A percentile compares a stretch with the other conserved stretches of the same genome.
phyloP scores from a whole-genome alignment of 2,329 filamentous ascomycete species.

The Davidsoniella virescens region DNA sequence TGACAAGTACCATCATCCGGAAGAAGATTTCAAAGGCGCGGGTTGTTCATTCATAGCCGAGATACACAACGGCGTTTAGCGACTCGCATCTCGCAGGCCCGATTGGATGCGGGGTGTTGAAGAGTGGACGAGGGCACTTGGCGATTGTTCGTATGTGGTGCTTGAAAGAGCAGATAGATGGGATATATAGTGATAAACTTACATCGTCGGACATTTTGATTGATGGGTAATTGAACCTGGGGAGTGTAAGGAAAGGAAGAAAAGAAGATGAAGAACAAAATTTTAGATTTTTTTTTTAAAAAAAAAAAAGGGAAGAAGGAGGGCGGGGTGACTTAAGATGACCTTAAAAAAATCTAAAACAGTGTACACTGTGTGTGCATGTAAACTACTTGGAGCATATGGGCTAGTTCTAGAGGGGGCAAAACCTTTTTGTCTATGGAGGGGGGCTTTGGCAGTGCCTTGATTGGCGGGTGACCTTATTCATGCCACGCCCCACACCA shows the following conservation, averaged over 20 bases:
- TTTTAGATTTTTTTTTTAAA: constrained; percentile 15
- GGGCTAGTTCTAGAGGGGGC: constrained; percentile 2
- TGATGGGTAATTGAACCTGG: constrained; percentile 20
- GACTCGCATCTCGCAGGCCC: no score
- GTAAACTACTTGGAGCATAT: constrained; percentile 5
- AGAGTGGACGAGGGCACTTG: no score
- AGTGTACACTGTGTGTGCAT: constrained; percentile 13
- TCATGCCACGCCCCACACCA: background rate
- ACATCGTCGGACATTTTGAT: constrained; percentile 45
- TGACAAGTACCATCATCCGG: no score
- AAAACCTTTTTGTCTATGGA: constrained; percentile 1
- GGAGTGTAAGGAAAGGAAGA: constrained; percentile 17
- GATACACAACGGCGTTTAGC: no score
- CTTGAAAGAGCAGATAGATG: background rate
- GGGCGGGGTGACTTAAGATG: constrained; percentile 12
- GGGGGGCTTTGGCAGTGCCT: constrained; percentile 1
- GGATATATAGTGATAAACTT: constrained; percentile 20
- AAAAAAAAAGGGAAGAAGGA: constrained; percentile 16
- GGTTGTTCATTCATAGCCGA: no score
- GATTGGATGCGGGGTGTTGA: no score
- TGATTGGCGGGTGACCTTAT: constrained; percentile 3
- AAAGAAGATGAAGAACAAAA: constrained; percentile 15
- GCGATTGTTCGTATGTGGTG: background rate
- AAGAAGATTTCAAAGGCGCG: no score
- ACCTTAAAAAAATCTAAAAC: constrained; percentile 11